Base-by-base conservation (phyloP, 1,284 basidiomycete species). In the Ceratobasidium sp. region DNA sequence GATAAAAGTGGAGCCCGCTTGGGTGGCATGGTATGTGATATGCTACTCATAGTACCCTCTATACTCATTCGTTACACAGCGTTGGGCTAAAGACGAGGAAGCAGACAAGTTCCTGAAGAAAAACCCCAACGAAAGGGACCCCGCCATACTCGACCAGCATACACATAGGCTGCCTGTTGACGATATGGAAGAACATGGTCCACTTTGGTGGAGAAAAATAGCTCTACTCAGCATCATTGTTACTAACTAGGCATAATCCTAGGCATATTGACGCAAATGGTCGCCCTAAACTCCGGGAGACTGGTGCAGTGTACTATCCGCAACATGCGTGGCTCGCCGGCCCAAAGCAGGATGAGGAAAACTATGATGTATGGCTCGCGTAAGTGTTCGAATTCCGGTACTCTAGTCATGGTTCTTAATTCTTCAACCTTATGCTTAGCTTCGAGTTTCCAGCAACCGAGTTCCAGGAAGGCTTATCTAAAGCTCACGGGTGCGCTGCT, bases 1-100 rank as follows among this genome's bases (percentile, higher is more conserved):
- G 15, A 46, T 15, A 6, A 15, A 15, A 15, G 44, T 46, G 6
- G 7, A 46, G 44, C 44, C 15, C 44, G 15, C 7, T 15, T 60
- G 71, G 71, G 44, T n/a, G 71, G 71, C 44, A 75, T 75, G 71
- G 64, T 67, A 67, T 7, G 26, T 9, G 15, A 23, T 39, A 13
- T 51, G 26, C n/a, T 39, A 1, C 39, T 23, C n/a, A 42, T 67
- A 3, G 3, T 7, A n/a, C 39, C 15, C 15, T 40, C 10, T 28
- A 23, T 20, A 49, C 26, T 51, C 23, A 49, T n/a, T 3, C 13
- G 3, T 26, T 67, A 18, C 20, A 20, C n/a, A 68, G 66, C 39
- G 66, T 23, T 68, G 66, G 66, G 66, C 46, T 18, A 68, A 53
- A 18, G 23, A 68, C 49, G 18, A 33, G 18, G 66, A 46, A 3